Conservation (phyloP, 2,329 filamentous ascomycete species). For the Grosmannia serpens region DNA sequence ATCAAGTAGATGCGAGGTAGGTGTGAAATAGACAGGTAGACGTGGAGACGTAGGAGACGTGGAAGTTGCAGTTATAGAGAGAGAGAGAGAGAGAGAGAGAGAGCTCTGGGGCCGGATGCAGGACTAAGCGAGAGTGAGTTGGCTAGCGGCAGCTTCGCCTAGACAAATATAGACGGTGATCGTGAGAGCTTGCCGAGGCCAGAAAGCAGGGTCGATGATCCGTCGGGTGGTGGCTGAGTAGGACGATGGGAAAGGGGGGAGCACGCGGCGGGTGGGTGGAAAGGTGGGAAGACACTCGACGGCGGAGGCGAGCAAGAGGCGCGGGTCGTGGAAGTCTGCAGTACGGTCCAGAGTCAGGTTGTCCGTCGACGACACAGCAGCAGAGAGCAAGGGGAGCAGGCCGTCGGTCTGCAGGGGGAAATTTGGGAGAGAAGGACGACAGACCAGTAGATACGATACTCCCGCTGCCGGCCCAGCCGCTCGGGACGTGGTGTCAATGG, state of each 20-base stretch:
- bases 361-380: not conserved
- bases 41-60: too few relatives aligned
- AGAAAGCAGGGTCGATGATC: not conserved
- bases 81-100: not conserved
- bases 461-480: not conserved
- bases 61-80: not conserved
- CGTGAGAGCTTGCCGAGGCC: not conserved
- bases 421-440: not conserved
- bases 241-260: not conserved
- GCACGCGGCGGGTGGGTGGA: not conserved
- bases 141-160: not conserved
- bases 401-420: not conserved
- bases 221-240: not conserved
- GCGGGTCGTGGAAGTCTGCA: not conserved
- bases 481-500: not conserved
- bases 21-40: not conserved
- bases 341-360: not conserved
- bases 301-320: not conserved
- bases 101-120: not conserved
- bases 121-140: not conserved
- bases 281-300: not conserved
- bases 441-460: not conserved
- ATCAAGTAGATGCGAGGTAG: not conserved
- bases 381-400: not conserved
- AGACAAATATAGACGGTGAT: not conserved